These are phyloP conservation scores for Cryptococcus sp. DNA, from an alignment of 1,284 basidiomycete genomes.

Conservation along the genomic window DNA sequence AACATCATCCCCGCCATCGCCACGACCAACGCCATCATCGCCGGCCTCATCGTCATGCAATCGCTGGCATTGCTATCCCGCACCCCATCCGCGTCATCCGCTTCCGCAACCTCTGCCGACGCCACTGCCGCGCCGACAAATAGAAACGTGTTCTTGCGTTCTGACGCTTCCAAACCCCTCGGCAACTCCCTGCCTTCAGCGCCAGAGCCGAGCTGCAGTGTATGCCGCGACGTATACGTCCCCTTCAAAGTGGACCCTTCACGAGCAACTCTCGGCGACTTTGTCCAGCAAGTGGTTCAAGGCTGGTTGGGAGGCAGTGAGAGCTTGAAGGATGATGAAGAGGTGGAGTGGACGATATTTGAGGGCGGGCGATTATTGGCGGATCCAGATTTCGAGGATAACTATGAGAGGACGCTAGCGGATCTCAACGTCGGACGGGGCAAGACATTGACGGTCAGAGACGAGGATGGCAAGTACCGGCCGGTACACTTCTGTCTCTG, in stretches of 20 bases:
- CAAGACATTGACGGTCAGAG: slow-evolving; percentile 78
- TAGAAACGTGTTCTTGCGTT: slow-evolving; percentile 72
- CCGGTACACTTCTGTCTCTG: slow-evolving; percentile 74
- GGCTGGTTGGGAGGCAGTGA: slow-evolving; percentile 31
- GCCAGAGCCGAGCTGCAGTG: slow-evolving; percentile 74
- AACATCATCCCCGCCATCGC: slow-evolving; percentile 99
- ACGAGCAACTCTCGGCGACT: slow-evolving; percentile 67
- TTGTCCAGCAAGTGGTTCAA: slow-evolving; percentile 64
- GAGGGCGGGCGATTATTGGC: slow-evolving; percentile 66
- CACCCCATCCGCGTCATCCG: neutral
- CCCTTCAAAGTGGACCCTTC: slow-evolving; percentile 69
- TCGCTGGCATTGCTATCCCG: slow-evolving; percentile 74
- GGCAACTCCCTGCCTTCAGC: slow-evolving; percentile 61
- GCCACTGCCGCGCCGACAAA: slow-evolving; percentile 14
- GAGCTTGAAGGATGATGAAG: slow-evolving; percentile 56
- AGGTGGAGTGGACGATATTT: slow-evolving; percentile 72
- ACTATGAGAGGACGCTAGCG: slow-evolving; percentile 44
- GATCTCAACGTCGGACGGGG: slow-evolving; percentile 47
- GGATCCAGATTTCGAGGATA: slow-evolving; percentile 52
- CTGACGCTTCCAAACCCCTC: slow-evolving; percentile 72
- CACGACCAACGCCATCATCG: slow-evolving; percentile 96
- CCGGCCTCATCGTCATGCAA: slow-evolving; percentile 91
- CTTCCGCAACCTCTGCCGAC: slow-evolving; percentile 6
- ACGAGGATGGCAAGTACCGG: slow-evolving; percentile 67
- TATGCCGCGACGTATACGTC: slow-evolving; percentile 84